A percentile compares a stretch with the other conserved stretches of the same genome.
phyloP scores from a whole-genome alignment of 1,139 yeast species.

The Petasospora fabianii region DNA sequence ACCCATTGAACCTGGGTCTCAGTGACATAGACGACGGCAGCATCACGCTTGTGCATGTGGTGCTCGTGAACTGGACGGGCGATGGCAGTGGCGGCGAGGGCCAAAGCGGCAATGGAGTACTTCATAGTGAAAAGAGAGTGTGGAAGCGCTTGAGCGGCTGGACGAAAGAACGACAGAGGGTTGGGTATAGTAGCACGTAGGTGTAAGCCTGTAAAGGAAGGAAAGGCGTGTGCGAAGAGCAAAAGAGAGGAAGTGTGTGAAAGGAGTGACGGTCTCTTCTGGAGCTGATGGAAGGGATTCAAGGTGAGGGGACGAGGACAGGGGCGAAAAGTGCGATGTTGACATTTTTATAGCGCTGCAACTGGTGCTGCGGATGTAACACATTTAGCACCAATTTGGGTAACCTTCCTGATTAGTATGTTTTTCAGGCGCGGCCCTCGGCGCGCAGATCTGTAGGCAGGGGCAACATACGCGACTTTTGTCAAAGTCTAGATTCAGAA shows the following conservation, averaged over 20 bases:
- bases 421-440: conserved; percentile 5
- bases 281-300: background rate
- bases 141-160: background rate
- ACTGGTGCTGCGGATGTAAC: conserved; percentile 8
- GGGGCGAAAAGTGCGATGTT: conserved; percentile 11
- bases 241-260: conserved; percentile 3
- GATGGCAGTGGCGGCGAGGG: conserved; percentile 34
- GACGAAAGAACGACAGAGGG: conserved; percentile 16
- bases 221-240: conserved; percentile 6
- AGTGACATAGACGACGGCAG: conserved; percentile 54
- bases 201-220: background rate
- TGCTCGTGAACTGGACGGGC: conserved; percentile 53
- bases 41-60: conserved; percentile 52
- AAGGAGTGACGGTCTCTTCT: conserved; percentile 16
- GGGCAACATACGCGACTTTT: conserved; percentile 4
- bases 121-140: conserved; percentile 17
- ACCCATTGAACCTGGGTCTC: conserved; percentile 48
- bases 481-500: conserved; percentile 2
- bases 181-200: too few relatives aligned
- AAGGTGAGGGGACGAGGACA: conserved; percentile 1
- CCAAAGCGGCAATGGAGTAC: conserved; percentile 26
- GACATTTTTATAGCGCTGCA: conserved; percentile 12
- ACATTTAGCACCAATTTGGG: conserved; percentile 5
- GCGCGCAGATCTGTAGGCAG: conserved; percentile 6
- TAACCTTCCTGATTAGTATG: conserved; percentile 6